A percentile compares a stretch with the other conserved stretches of the same genome.
phyloP scores from a whole-genome alignment of 306 rosid genomes.

The Acacia acuminata region DNA sequence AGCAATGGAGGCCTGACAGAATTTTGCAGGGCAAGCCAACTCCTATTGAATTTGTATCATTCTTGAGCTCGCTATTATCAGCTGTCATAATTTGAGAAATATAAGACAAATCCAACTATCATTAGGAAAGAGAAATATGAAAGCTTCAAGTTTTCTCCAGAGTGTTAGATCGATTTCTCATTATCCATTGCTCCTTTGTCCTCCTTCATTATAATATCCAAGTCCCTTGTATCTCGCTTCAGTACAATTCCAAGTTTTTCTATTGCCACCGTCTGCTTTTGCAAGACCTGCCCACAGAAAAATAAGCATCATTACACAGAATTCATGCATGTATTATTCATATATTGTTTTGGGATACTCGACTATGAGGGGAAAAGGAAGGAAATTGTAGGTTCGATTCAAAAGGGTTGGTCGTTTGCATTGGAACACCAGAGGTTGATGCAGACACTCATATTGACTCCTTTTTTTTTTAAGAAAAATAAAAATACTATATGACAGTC shows the following conservation, averaged over 20 bases:
- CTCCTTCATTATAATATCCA: constrained; percentile 87
- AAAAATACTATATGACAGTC: too few species aligned
- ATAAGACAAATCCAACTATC: background rate
- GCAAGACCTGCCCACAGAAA: constrained; percentile 69
- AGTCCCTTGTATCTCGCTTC: constrained; percentile 84
- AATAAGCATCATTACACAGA: background rate
- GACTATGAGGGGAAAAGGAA: background rate
- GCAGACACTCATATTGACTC: too few species aligned
- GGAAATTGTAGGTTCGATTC: background rate
- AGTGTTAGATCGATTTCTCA: constrained; percentile 28
- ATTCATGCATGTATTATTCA: background rate
- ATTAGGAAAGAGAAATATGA: background rate
- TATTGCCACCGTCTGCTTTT: constrained; percentile 93
- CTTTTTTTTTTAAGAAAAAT: too few species aligned
- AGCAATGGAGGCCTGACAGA: background rate
- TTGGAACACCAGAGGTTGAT: too few species aligned
- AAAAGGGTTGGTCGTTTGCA: background rate
- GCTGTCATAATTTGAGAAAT: background rate
- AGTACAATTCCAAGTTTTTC: constrained; percentile 88
- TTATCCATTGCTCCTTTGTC: constrained; percentile 48
- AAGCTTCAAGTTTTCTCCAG: background rate
- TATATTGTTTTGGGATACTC: background rate
- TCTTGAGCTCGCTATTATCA: background rate
- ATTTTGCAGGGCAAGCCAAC: background rate
- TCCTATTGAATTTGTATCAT: background rate